A percentile compares a stretch with the other conserved stretches of the same genome.
These are phyloP conservation scores for Hanseniaspora meyeri DNA, from an alignment of 805 yeast species.

Conservation along the genomic window DNA sequence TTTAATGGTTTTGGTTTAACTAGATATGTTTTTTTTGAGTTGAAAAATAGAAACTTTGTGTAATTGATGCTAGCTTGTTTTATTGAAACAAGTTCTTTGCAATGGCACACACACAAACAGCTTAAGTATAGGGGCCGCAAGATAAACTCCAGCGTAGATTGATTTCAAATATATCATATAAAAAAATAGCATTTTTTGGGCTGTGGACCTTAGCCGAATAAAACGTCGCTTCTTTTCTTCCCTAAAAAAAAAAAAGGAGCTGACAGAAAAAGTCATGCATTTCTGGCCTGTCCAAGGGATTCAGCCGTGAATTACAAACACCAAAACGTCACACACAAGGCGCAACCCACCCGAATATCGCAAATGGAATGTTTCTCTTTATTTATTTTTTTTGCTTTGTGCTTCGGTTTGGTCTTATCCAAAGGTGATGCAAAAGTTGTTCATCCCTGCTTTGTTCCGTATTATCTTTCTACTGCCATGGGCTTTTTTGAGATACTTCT, in stretches of 20 bases:
- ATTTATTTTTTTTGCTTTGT: too few relatives aligned
- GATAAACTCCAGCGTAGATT: neutral
- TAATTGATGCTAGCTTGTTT: too few relatives aligned
- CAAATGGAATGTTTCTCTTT: too few relatives aligned
- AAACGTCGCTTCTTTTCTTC: neutral
- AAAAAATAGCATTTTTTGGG: too few relatives aligned
- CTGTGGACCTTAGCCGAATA: neutral
- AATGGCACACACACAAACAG: too few relatives aligned
- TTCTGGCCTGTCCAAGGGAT: neutral
- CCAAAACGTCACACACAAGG: too few relatives aligned
- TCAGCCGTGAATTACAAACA: conserved; percentile 4
- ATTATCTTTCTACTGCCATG: neutral
- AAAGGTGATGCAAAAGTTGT: conserved; percentile 3
- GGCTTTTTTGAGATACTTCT: neutral
- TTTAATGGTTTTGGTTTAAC: neutral
- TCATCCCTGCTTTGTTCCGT: neutral
- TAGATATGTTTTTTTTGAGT: neutral
- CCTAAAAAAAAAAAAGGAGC: neutral
- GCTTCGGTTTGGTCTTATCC: neutral
- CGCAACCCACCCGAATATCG: conserved; percentile 6
- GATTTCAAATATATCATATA: too few relatives aligned
- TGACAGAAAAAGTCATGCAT: conserved; percentile 2
- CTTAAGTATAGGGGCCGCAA: neutral
- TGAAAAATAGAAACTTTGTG: too few relatives aligned
- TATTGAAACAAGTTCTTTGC: too few relatives aligned